These are phyloP conservation scores for Botrytis pseudocinerea DNA, from an alignment of 2,329 filamentous ascomycete genomes.

Conservation along the genomic window DNA sequence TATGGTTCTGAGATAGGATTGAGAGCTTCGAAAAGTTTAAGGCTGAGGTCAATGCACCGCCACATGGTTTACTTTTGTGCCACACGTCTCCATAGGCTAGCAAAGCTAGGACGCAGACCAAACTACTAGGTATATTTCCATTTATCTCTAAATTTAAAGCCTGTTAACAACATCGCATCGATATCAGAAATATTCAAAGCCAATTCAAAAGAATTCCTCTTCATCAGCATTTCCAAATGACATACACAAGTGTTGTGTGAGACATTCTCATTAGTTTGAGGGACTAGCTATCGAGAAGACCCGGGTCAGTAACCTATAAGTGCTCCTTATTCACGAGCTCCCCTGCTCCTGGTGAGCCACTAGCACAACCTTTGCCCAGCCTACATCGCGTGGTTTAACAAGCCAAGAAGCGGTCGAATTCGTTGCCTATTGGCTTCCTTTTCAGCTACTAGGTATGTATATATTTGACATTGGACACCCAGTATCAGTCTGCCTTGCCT, in stretches of 20 bases:
- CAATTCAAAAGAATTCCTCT: no score
- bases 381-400: not conserved
- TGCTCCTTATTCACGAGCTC: not conserved
- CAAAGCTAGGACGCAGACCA: not conserved
- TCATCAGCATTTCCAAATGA: not conserved
- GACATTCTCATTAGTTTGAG: not conserved
- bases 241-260: not conserved
- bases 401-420: not conserved
- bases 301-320: not conserved
- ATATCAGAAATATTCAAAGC: not conserved
- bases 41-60: slow-evolving; percentile 22
- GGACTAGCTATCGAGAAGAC: no score
- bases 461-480: not conserved
- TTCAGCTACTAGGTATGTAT: not conserved
- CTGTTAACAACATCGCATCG: not conserved
- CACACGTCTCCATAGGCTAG: not conserved
- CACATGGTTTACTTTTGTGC: not conserved
- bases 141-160: not conserved
- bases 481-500: not conserved
- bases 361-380: not conserved
- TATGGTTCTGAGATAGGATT: slow-evolving; percentile 11
- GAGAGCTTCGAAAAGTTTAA: slow-evolving; percentile 22
- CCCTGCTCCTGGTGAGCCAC: not conserved
- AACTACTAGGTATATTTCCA: not conserved
- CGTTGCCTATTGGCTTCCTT: not conserved